These are phyloP conservation scores for Annulohypoxylon moriforme DNA, from an alignment of 495 filamentous ascomycete genomes.

Conservation along the genomic window DNA sequence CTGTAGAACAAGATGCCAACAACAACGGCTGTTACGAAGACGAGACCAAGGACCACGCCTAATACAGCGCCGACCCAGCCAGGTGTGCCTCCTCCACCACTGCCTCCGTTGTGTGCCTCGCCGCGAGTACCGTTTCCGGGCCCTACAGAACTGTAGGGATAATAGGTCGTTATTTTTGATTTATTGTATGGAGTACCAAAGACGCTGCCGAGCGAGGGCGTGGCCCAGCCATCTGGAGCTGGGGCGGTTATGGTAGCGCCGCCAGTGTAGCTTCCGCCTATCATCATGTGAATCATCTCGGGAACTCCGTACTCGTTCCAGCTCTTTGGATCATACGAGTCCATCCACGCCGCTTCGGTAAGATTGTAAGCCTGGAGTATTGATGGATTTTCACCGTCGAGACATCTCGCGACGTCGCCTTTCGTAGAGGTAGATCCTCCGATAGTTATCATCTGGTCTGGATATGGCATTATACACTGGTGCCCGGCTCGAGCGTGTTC, in stretches of 20 bases:
- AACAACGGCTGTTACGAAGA: slow-evolving; percentile 65
- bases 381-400: slow-evolving; percentile 56
- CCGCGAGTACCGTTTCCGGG: slow-evolving; percentile 51
- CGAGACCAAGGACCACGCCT: slow-evolving; percentile 72
- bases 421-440: slow-evolving; percentile 60
- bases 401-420: slow-evolving; percentile 52
- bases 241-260: slow-evolving; percentile 66
- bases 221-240: slow-evolving; percentile 62
- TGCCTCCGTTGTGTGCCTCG: slow-evolving; percentile 10
- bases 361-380: slow-evolving; percentile 74
- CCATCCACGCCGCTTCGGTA: slow-evolving; percentile 66
- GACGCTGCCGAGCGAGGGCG: slow-evolving; percentile 60
- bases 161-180: slow-evolving; percentile 66
- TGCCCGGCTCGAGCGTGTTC: slow-evolving; percentile 69
- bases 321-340: slow-evolving; percentile 67
- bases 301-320: slow-evolving; percentile 73
- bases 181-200: slow-evolving; percentile 68
- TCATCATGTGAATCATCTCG: slow-evolving; percentile 62
- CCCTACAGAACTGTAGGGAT: slow-evolving; percentile 64
- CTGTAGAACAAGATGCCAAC: slow-evolving; percentile 67
- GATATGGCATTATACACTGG: slow-evolving; percentile 73
- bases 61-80: slow-evolving; percentile 72
- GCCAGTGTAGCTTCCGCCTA: slow-evolving; percentile 72
- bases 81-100: slow-evolving; percentile 60
- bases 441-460: slow-evolving; percentile 79